Conservation (phyloP, 179 eudicot genomes). For the Nepenthes alata region DNA sequence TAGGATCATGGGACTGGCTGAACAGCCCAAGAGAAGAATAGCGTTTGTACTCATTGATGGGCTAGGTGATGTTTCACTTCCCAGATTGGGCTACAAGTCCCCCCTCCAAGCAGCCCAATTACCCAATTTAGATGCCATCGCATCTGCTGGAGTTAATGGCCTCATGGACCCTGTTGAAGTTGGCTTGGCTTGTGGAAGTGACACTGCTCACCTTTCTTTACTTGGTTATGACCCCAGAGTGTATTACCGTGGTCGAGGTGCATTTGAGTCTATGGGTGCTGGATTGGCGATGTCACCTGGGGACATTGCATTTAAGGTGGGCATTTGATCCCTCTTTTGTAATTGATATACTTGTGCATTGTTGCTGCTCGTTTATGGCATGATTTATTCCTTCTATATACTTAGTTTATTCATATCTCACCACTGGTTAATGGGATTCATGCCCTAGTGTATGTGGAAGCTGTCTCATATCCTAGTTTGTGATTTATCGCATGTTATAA, state of each 20-base stretch:
- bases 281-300: slow-evolving; percentile 98
- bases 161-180: slow-evolving; percentile 98
- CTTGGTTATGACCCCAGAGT: slow-evolving; percentile 94
- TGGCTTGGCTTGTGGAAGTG: slow-evolving; percentile 95
- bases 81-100: slow-evolving; percentile 60
- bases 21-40: slow-evolving; percentile 54
- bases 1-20: slow-evolving; percentile 18
- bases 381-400: not conserved
- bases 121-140: slow-evolving; percentile 79
- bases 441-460: too few relatives aligned
- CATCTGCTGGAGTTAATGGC: slow-evolving; percentile 93
- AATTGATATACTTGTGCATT: not conserved
- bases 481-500: too few relatives aligned
- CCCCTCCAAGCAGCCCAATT: slow-evolving; percentile 59
- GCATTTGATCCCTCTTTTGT: not conserved
- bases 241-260: slow-evolving; percentile 94
- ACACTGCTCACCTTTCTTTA: slow-evolving; percentile 94
- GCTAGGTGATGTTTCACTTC: slow-evolving; percentile 82
- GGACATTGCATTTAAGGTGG: slow-evolving; percentile 91
- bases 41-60: slow-evolving; percentile 89
- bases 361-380: not conserved
- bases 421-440: not conserved
- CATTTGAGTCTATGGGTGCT: slow-evolving; percentile 99
- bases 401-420: not conserved
- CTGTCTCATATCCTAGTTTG: too few relatives aligned